Evolutionary conservation across 768 basidiomycete species (phyloP), one percentile per base, ranked within the genome.

Genomic region (Agrocybe praecox): DNA sequence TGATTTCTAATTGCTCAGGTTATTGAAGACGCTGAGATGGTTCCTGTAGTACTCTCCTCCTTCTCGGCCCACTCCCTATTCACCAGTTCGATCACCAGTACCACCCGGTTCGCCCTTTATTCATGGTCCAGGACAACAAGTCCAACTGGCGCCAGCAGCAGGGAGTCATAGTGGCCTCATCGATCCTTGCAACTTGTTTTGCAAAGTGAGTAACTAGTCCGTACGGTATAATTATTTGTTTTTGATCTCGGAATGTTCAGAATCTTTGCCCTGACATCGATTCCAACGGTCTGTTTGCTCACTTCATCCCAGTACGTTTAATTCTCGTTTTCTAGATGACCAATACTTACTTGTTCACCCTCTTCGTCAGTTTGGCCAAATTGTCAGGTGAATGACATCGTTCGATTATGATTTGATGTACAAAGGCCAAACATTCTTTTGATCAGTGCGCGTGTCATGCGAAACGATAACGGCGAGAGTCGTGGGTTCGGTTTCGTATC

Each of bases 401-500:
- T 18, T 26, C 34, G 23, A 15, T 48, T 34, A 18, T 49, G 47
- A 46, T n/a, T 18, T 45, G 46, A 46, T n/a, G 15, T 45, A 42
- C 29, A 36, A n/a, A 52, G 43, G 26, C 54, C 49, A 9, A 57
- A 47, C 26, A 51, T 6, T 50, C 12, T 8, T 33, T 19, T n/a
- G 12, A n/a, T 9, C 52, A 93, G 92, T 74, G 94, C 94, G 45
- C 88, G 94, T 56, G 93, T 96, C 42, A 95, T 96, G 94, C 85
- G 90, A 21, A 92, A 91, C 63, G 93, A 95, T 66, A 73, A 59
- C 56, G 89, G 90, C 32, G 86, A 88, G 49, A 88, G 89, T 72
- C 87, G 91, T 62, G 89, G 94, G 10, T 96, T 96, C 67, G 94
- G 94, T 24, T 96, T 96, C 65, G 94, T 96, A 43, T 92, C 90